Evolutionary conservation across 441 rosid genomes (phyloP).

Genomic region (Populus hybrid): DNA sequence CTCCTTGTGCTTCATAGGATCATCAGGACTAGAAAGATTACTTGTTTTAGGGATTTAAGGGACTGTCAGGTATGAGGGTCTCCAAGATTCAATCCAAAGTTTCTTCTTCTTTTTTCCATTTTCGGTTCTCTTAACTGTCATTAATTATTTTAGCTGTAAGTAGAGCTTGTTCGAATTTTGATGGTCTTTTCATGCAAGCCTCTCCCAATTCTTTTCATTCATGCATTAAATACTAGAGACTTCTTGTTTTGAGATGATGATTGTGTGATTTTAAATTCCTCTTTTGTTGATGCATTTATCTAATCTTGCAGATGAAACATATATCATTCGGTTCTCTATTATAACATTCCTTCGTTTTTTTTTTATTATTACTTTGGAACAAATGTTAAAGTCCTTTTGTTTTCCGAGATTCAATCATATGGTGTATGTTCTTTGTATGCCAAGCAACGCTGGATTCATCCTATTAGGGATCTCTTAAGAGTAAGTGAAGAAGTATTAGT

Average conservation of each 20-base stretch:
- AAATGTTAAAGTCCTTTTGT: not conserved
- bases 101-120: constrained; percentile 1
- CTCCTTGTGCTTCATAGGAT: not conserved
- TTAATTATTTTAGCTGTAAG: not conserved
- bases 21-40: not conserved
- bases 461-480: not conserved
- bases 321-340: not conserved
- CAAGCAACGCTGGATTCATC: constrained; percentile 5
- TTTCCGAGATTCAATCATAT: not conserved
- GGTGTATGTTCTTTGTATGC: not conserved
- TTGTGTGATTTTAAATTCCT: not conserved
- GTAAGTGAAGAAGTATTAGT: not conserved
- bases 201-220: not conserved
- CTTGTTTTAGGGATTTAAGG: constrained; percentile 17
- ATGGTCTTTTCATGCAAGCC: not conserved
- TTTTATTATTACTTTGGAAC: not conserved
- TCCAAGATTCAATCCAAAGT: constrained; percentile 9
- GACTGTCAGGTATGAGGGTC: constrained; percentile 28
- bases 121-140: constrained; percentile 18
- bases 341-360: not conserved
- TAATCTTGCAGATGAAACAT: not conserved
- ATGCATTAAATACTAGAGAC: not conserved
- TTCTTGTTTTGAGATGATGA: not conserved
- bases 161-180: constrained; percentile 2
- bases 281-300: not conserved